Evolutionary conservation across 805 yeast genomes (phyloP).

Genomic region (Candida stauntonica): DNA sequence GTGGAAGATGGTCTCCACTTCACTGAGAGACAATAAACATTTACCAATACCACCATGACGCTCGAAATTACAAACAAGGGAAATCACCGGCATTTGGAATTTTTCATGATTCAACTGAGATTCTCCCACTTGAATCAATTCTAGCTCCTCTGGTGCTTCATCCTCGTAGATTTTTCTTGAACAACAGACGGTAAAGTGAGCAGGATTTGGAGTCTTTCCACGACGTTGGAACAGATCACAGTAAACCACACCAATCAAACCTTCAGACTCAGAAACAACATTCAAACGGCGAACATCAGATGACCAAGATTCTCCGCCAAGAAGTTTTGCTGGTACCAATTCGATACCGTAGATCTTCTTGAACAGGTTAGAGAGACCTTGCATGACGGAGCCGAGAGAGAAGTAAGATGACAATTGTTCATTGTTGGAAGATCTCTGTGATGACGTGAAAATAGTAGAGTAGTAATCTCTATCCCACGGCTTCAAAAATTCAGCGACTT

Average conservation of each 20-base stretch:
- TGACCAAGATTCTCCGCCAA: constrained; percentile 83
- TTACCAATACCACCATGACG: constrained; percentile 38
- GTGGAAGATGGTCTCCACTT: constrained; percentile 92
- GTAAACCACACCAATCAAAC: constrained; percentile 75
- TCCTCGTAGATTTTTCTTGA: constrained; percentile 70
- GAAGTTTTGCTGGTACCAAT: constrained; percentile 59
- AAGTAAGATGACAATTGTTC: constrained; percentile 65
- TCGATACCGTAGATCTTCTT: constrained; percentile 69
- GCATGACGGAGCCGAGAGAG: constrained; percentile 80
- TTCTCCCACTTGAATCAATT: constrained; percentile 32
- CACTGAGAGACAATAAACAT: constrained; percentile 64
- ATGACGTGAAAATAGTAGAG: constrained; percentile 31
- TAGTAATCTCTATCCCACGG: constrained; percentile 93
- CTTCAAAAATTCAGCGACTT: constrained; percentile 44
- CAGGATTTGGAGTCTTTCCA: constrained; percentile 78
- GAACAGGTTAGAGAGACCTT: constrained; percentile 74
- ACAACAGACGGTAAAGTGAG: constrained; percentile 94
- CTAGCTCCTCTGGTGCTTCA: constrained; percentile 38
- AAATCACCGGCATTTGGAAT: constrained; percentile 85
- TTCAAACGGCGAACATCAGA: constrained; percentile 77
- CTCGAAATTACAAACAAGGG: constrained; percentile 79
- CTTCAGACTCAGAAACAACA: constrained; percentile 61
- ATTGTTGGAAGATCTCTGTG: constrained; percentile 31
- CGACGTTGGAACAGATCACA: constrained; percentile 80
- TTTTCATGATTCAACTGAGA: constrained; percentile 37